phyloP scores from a whole-genome alignment of 345 rosid species.

The Sisymbrium altissimum region DNA sequence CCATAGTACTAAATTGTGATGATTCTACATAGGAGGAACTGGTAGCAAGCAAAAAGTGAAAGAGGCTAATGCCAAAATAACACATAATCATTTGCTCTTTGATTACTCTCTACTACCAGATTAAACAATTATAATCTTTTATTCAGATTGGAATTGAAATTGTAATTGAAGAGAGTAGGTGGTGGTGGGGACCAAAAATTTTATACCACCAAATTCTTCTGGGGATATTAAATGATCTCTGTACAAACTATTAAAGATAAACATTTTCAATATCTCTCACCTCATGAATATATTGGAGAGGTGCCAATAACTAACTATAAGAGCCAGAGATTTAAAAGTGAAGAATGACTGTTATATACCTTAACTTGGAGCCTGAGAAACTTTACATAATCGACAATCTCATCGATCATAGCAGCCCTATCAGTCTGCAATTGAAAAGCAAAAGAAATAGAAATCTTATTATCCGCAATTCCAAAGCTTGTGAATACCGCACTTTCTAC shows the following conservation, averaged over 20 bases:
- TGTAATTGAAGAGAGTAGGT: slow-evolving; percentile 14
- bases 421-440: slow-evolving; percentile 58
- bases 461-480: neutral
- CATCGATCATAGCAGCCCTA: slow-evolving; percentile 98
- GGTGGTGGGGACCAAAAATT: slow-evolving; percentile 33
- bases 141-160: slow-evolving; percentile 9
- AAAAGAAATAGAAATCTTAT: neutral
- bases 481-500: neutral
- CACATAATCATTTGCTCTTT: slow-evolving; percentile 25
- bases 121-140: slow-evolving; percentile 21
- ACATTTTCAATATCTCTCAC: neutral
- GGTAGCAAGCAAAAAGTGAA: slow-evolving; percentile 13
- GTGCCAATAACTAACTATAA: neutral
- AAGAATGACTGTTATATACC: slow-evolving; percentile 42
- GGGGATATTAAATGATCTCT: slow-evolving; percentile 12
- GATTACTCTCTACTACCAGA: slow-evolving; percentile 5
- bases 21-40: neutral
- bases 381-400: slow-evolving; percentile 98
- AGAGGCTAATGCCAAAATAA: slow-evolving; percentile 17
- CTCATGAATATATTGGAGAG: neutral
- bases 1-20: slow-evolving; percentile 10
- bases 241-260: neutral
- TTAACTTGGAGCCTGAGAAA: slow-evolving; percentile 98
- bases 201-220: slow-evolving; percentile 21
- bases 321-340: neutral